Evolutionary conservation across 305 asterid species (phyloP).

Genomic region (Fraxinus velutina): DNA sequence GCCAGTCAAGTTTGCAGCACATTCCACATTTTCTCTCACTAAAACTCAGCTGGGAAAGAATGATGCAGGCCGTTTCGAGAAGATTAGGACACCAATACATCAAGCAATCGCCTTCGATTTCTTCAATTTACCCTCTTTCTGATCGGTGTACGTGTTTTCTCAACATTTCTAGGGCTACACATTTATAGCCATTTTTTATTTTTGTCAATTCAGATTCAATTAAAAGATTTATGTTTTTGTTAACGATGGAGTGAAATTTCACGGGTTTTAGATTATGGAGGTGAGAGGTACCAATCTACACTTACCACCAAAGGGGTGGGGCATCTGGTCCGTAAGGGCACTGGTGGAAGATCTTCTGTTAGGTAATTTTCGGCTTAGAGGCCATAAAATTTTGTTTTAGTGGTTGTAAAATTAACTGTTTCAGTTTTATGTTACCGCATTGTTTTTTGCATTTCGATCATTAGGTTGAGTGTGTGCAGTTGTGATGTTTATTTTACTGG

Average conservation of each 20-base stretch:
- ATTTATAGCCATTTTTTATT: background rate
- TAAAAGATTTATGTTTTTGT: background rate
- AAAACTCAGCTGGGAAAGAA: conserved; percentile 19
- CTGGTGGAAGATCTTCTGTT: conserved; percentile 97
- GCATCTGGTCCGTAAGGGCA: conserved; percentile 86
- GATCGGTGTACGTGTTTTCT: conserved; percentile 50
- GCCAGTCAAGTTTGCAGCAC: background rate
- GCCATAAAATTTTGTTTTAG: conserved; percentile 20
- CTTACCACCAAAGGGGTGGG: conserved; percentile 78
- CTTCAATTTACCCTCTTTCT: conserved; percentile 32
- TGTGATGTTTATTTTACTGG: background rate
- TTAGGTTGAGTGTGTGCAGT: background rate
- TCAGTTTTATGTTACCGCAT: background rate
- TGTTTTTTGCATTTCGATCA: conserved; percentile 3
- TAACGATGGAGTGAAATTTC: conserved; percentile 8
- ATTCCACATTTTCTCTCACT: conserved; percentile 5
- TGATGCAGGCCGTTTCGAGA: conserved; percentile 67
- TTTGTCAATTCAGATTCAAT: background rate
- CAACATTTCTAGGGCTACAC: conserved; percentile 32
- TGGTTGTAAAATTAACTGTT: background rate
- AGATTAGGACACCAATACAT: conserved; percentile 51
- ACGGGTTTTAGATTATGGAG: conserved; percentile 56
- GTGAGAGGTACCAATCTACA: conserved; percentile 59
- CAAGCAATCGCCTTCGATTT: conserved; percentile 42
- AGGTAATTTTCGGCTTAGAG: conserved; percentile 44